Evolutionary conservation across 2,329 filamentous ascomycete species (phyloP).

Genomic region (Cytospora paraplurivora): DNA sequence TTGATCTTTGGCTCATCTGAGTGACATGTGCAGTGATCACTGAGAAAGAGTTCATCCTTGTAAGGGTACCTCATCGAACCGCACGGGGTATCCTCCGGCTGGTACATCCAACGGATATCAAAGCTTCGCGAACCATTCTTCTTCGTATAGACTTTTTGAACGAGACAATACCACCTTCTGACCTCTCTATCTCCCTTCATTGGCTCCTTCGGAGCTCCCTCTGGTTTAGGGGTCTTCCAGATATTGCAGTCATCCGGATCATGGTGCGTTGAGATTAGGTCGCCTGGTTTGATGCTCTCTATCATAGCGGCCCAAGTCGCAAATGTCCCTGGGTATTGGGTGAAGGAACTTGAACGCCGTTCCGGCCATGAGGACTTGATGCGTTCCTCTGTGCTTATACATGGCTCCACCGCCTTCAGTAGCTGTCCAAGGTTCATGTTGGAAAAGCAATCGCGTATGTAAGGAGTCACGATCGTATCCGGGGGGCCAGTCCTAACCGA

Average conservation of each 20-base stretch:
- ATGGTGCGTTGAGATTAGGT: conserved; percentile 51
- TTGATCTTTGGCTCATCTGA: conserved; percentile 48
- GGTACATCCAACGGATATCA: conserved; percentile 74
- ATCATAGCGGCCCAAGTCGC: conserved; percentile 31
- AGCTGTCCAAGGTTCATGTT: conserved; percentile 61
- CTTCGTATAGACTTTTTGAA: conserved; percentile 54
- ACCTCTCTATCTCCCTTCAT: not conserved
- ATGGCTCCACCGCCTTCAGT: conserved; percentile 44
- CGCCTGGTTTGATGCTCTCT: conserved; percentile 45
- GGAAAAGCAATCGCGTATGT: conserved; percentile 65
- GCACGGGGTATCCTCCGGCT: conserved; percentile 70
- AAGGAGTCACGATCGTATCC: conserved; percentile 70
- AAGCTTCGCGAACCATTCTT: conserved; percentile 48
- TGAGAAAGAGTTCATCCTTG: conserved; percentile 74
- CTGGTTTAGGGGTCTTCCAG: not conserved
- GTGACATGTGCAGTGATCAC: conserved; percentile 72
- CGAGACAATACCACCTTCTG: conserved; percentile 69
- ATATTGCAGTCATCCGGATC: conserved; percentile 49
- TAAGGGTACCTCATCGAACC: conserved; percentile 68
- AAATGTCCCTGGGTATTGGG: not conserved
- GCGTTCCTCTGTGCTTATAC: conserved; percentile 32
- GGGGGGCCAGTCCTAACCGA: conserved; percentile 25
- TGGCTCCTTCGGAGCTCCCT: conserved; percentile 42
- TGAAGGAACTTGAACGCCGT: not conserved
- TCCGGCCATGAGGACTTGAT: conserved; percentile 28